A percentile compares a stretch with the other conserved stretches of the same genome.
These are phyloP conservation scores for Podospora bellae-mahoneyi DNA, from an alignment of 495 filamentous ascomycete species.

Conservation along the genomic window DNA sequence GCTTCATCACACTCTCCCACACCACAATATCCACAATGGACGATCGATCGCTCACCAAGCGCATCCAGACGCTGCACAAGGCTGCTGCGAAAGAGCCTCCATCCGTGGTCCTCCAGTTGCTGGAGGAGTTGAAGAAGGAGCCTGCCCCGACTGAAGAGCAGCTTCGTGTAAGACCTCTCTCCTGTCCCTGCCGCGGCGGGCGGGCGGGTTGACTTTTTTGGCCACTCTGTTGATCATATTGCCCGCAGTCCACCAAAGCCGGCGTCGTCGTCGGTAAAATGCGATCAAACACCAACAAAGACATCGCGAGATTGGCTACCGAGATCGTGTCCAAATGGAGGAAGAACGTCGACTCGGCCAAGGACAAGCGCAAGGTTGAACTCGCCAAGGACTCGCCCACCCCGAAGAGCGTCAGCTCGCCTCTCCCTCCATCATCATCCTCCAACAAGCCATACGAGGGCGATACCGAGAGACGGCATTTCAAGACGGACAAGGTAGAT, in stretches of 20 bases:
- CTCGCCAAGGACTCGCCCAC: conserved; percentile 36
- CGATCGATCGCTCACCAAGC: conserved; percentile 69
- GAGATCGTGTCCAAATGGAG: conserved; percentile 89
- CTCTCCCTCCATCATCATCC: conserved; percentile 41
- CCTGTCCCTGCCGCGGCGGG: too few relatives aligned
- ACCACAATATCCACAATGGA: conserved; percentile 58
- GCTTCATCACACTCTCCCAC: neutral
- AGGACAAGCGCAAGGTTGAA: conserved; percentile 56
- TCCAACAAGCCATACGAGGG: conserved; percentile 61
- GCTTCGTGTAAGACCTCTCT: conserved; percentile 53
- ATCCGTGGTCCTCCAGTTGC: conserved; percentile 59
- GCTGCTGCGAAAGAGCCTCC: conserved; percentile 66
- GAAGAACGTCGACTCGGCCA: conserved; percentile 67
- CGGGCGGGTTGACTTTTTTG: neutral
- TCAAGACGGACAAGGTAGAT: conserved; percentile 75
- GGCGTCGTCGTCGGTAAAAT: conserved; percentile 85
- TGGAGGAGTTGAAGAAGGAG: conserved; percentile 73
- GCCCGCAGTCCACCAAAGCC: conserved; percentile 71
- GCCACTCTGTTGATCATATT: conserved; percentile 14
- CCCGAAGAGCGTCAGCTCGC: conserved; percentile 38
- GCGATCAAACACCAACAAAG: conserved; percentile 67
- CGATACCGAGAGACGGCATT: conserved; percentile 71
- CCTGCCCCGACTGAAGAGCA: conserved; percentile 84
- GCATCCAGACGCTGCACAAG: conserved; percentile 72
- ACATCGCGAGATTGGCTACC: conserved; percentile 67